Evolutionary conservation across 1,139 yeast species (phyloP).

Genomic region (Wickerhamomyces sp.): DNA sequence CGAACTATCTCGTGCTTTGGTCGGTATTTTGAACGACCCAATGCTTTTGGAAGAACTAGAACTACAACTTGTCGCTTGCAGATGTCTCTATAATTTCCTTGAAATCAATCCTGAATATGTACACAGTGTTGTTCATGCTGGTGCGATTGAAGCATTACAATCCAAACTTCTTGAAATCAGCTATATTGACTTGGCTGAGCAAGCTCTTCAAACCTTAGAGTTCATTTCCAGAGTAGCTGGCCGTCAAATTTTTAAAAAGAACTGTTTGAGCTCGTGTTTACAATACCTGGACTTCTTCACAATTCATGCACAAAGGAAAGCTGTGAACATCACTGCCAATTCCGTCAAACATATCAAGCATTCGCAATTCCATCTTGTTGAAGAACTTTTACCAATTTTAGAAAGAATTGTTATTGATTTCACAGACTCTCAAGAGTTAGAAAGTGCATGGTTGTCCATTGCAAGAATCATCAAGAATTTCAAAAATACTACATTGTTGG

Average conservation of each 20-base stretch:
- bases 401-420: slow-evolving; percentile 57
- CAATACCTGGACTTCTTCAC: slow-evolving; percentile 85
- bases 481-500: slow-evolving; percentile 40
- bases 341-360: slow-evolving; percentile 39
- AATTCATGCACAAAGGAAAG: slow-evolving; percentile 82
- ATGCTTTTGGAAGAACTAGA: slow-evolving; percentile 63
- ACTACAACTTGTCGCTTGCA: slow-evolving; percentile 74
- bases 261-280: slow-evolving; percentile 65
- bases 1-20: slow-evolving; percentile 50
- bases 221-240: slow-evolving; percentile 57
- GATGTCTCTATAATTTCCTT: slow-evolving; percentile 77
- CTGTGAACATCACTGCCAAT: slow-evolving; percentile 72
- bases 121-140: slow-evolving; percentile 57
- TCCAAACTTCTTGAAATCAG: slow-evolving; percentile 67
- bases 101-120: slow-evolving; percentile 72
- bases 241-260: slow-evolving; percentile 45
- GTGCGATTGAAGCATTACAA: slow-evolving; percentile 65
- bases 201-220: slow-evolving; percentile 75
- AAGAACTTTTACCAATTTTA: slow-evolving; percentile 57
- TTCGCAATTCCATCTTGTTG: slow-evolving; percentile 27
- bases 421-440: slow-evolving; percentile 60
- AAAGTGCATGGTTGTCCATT: slow-evolving; percentile 63
- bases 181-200: slow-evolving; percentile 90
- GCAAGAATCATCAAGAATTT: slow-evolving; percentile 58
- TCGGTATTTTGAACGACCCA: slow-evolving; percentile 56